Evolutionary conservation across 108 stramenopile genomes (phyloP).

Genomic region (Seminavis robusta): DNA sequence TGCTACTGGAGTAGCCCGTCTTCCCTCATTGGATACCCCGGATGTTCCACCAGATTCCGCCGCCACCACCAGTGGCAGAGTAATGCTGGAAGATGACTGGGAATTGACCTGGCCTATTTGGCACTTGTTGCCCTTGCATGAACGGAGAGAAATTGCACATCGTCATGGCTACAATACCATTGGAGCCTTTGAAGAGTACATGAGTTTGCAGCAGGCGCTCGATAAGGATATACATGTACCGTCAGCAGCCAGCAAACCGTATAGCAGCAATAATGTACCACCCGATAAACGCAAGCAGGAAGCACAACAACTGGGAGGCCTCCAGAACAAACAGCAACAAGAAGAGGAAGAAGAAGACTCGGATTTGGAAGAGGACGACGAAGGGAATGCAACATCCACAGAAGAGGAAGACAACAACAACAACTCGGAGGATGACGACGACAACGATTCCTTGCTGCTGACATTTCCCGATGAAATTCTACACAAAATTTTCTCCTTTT

Average conservation of each 20-base stretch:
- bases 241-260: background rate
- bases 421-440: constrained; percentile 4
- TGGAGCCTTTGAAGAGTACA: constrained; percentile 83
- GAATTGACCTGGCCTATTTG: constrained; percentile 81
- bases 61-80: too few relatives aligned
- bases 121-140: constrained; percentile 71
- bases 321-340: too few relatives aligned
- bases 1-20: too few relatives aligned
- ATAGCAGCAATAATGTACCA: constrained; percentile 1
- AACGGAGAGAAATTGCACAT: constrained; percentile 60
- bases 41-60: too few relatives aligned
- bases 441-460: constrained; percentile 31
- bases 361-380: constrained; percentile 43
- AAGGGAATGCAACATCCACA: constrained; percentile 31
- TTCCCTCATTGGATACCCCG: too few relatives aligned
- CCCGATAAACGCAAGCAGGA: background rate
- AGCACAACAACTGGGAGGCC: background rate
- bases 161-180: constrained; percentile 76
- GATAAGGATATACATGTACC: too few relatives aligned
- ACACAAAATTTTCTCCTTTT: constrained; percentile 57
- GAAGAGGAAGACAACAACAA: constrained; percentile 11
- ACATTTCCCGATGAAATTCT: constrained; percentile 71
- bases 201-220: constrained; percentile 48
- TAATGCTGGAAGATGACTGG: constrained; percentile 66
- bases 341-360: too few relatives aligned